Base-by-base conservation (phyloP, 2,329 filamentous ascomycete genomes). In the Apiospora rasikravindrae region DNA sequence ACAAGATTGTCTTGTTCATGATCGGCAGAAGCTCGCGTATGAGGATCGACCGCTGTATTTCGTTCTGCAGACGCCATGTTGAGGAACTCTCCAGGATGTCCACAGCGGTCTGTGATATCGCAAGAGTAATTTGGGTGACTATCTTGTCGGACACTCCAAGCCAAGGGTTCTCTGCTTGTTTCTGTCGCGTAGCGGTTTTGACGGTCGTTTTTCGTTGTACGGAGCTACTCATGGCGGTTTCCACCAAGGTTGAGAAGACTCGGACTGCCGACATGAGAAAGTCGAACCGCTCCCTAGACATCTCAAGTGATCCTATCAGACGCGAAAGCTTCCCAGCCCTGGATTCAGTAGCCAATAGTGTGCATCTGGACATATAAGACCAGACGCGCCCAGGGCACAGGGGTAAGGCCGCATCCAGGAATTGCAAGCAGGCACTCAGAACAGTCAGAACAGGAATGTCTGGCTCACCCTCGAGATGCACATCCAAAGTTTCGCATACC, bases 51-150 rank as follows among this genome's bases (percentile, higher is more conserved):
- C 92, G 90, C 75, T 95, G 92, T 37, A 91, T 85, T 14, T 90
- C 87, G 1, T 88, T 87, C 8, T 89, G 86, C 80, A 97, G 98
- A 76, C 92, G 92, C 96, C 96, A 99, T 6, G 91, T 94, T 42
- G 91, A 89, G 49, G 93, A 93, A 81, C 93, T 96, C 83, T 97
- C 95, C 76, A 97, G 92, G 8, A 97, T 89, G 78, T 97, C 95
- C 33, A 97, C 88, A 74, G 94, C 87, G 1, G 92, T 91, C 75
- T 93, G 91, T 8, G 92, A 91, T 77, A 96, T 93, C 4, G 92
- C 91, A 66, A 92, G 85, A 51, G 94, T 86, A 24, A 95, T 91
- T 67, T 89, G 90, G 64, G 90, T 88, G 76, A 97, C 88, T 51
- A 93, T 88, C 79, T 94, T 92, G 76, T 97, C 93, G 6, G 95